A percentile compares a stretch with the other conserved stretches of the same genome.
These are phyloP conservation scores for Solanum lignicaule DNA, from an alignment of 257 asterid genomes.

Conservation along the genomic window DNA sequence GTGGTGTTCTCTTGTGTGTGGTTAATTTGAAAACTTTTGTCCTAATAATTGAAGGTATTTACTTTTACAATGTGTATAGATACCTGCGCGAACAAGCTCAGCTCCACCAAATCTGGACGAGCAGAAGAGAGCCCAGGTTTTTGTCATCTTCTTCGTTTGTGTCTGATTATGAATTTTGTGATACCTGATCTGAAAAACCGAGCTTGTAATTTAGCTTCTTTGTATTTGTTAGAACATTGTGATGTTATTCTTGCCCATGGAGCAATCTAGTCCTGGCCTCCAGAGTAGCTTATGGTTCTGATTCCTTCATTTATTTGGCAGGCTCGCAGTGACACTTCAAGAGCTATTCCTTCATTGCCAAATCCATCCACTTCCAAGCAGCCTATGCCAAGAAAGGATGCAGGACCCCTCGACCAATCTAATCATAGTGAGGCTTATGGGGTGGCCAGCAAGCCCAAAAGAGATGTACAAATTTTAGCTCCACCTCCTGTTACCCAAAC, in stretches of 20 bases:
- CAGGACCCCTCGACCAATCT: slow-evolving; percentile 30
- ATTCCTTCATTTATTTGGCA: slow-evolving; percentile 14
- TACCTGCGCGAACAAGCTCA: slow-evolving; percentile 57
- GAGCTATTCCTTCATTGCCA: slow-evolving; percentile 40
- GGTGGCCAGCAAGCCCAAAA: slow-evolving; percentile 33
- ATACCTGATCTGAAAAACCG: not conserved
- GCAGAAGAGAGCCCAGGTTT: slow-evolving; percentile 84
- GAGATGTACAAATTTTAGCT: slow-evolving; percentile 47
- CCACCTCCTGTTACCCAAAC: slow-evolving; percentile 39
- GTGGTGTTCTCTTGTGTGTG: not conserved
- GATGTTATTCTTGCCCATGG: not conserved
- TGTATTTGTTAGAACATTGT: not conserved
- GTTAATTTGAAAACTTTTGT: not conserved
- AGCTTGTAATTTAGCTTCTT: not conserved
- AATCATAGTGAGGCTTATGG: slow-evolving; percentile 35
- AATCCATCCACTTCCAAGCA: slow-evolving; percentile 54
- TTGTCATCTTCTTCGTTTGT: slow-evolving; percentile 3
- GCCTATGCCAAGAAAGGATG: slow-evolving; percentile 43
- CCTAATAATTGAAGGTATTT: slow-evolving; percentile 2
- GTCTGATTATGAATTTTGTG: not conserved
- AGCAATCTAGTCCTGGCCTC: not conserved
- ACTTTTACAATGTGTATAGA: slow-evolving; percentile 23
- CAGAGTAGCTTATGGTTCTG: not conserved
- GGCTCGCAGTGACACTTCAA: slow-evolving; percentile 48
- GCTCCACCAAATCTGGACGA: slow-evolving; percentile 67